phyloP scores from a whole-genome alignment of 2,329 filamentous ascomycete genomes.

The Bipolaris bicolor region DNA sequence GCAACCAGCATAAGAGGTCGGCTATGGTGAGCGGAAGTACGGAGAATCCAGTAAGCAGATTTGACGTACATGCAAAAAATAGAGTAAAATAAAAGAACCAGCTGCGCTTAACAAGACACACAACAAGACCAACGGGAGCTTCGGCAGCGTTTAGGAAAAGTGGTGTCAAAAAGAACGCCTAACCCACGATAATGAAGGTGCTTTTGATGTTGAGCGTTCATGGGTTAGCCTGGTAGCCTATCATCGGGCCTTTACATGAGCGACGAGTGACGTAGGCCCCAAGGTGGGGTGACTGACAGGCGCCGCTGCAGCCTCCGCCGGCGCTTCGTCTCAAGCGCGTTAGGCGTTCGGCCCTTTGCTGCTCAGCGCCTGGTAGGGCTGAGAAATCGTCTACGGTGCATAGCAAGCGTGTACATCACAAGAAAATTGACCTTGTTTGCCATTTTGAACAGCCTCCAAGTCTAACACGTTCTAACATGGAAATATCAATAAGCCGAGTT shows the following conservation, averaged over 20 bases:
- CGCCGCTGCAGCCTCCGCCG: conserved; percentile 15
- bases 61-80: not conserved
- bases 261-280: conserved; percentile 20
- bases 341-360: conserved; percentile 15
- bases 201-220: conserved; percentile 14
- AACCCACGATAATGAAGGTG: conserved; percentile 3
- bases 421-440: not conserved
- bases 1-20: conserved; percentile 12
- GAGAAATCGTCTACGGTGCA: conserved; percentile 18
- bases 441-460: conserved; percentile 1
- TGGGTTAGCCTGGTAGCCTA: conserved; percentile 7
- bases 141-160: conserved; percentile 5
- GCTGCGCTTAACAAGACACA: conserved; percentile 3
- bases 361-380: conserved; percentile 19
- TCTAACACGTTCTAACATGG: conserved; percentile 10
- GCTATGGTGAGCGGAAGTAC: not conserved
- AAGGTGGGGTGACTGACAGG: conserved; percentile 20
- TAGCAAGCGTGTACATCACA: not conserved
- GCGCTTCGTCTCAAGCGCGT: conserved; percentile 7
- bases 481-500: conserved; percentile 7
- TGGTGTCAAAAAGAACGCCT: conserved; percentile 2
- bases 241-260: conserved; percentile 7
- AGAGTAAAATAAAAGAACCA: not conserved
- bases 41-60: not conserved
- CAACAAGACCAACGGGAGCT: conserved; percentile 6